Evolutionary conservation across 768 basidiomycete species (phyloP).

Genomic region (Symmetrospora coprosmae): DNA sequence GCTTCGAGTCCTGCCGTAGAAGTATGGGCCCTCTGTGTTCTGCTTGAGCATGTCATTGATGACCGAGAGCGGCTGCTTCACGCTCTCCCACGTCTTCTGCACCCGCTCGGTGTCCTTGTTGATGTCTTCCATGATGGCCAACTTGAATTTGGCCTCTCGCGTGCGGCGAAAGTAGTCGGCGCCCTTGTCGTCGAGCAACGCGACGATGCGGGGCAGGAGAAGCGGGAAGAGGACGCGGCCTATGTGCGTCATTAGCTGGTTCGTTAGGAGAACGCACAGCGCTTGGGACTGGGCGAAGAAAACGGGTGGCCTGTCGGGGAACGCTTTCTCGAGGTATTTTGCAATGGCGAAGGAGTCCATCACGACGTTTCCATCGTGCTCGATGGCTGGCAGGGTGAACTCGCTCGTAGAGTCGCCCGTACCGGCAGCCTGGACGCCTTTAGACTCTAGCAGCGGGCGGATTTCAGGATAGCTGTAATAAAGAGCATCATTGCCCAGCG

Average conservation of each 20-base stretch:
- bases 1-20: background rate
- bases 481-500: no score
- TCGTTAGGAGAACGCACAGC: no score
- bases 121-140: background rate
- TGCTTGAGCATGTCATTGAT: background rate
- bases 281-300: background rate
- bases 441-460: background rate
- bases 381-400: slow-evolving; percentile 11
- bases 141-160: background rate
- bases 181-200: slow-evolving; percentile 6
- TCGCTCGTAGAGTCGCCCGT: background rate
- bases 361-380: slow-evolving; percentile 2
- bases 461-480: slow-evolving; percentile 2
- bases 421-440: background rate
- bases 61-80: background rate
- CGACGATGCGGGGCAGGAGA: background rate
- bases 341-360: slow-evolving; percentile 10
- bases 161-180: slow-evolving; percentile 13
- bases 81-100: slow-evolving; percentile 5
- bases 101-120: slow-evolving; percentile 7
- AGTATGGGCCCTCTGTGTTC: slow-evolving; percentile 1
- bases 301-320: slow-evolving; percentile 5
- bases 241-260: background rate
- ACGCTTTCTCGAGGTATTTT: background rate
- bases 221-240: background rate